A percentile compares a stretch with the other conserved stretches of the same genome.
phyloP scores from a whole-genome alignment of 768 basidiomycete species.

The Mycena leptocephala region DNA sequence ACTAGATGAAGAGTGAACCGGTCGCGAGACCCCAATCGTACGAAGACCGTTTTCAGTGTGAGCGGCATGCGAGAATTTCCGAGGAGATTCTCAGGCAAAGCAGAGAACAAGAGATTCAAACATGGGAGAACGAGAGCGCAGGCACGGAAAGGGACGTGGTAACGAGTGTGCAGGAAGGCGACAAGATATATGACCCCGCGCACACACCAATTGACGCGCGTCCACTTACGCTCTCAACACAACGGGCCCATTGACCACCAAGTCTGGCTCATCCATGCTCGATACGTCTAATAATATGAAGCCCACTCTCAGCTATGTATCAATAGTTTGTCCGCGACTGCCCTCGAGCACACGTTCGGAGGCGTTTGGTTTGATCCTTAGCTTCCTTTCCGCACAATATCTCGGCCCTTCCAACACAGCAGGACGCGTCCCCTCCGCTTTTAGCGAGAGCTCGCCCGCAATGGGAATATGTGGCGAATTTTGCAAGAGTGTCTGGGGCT shows the following conservation, averaged over 20 bases:
- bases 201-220: neutral
- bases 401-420: no score
- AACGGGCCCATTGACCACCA: no score
- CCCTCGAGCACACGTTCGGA: neutral
- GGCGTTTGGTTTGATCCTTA: neutral
- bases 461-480: neutral
- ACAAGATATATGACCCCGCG: neutral
- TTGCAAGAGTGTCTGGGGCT: neutral
- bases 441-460: neutral
- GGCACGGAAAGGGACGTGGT: neutral
- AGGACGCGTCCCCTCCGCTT: neutral
- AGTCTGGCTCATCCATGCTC: no score
- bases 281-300: neutral
- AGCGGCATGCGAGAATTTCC: neutral
- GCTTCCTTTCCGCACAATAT: no score
- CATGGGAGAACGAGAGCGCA: neutral
- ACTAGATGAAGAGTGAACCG: neutral
- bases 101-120: neutral
- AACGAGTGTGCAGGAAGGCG: neutral
- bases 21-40: neutral
- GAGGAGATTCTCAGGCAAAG: neutral
- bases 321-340: neutral
- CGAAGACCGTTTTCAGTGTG: neutral
- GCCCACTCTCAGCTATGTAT: neutral
- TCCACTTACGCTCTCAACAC: no score